phyloP scores from a whole-genome alignment of 2,329 filamentous ascomycete species.

The Apiospora saccharicola region DNA sequence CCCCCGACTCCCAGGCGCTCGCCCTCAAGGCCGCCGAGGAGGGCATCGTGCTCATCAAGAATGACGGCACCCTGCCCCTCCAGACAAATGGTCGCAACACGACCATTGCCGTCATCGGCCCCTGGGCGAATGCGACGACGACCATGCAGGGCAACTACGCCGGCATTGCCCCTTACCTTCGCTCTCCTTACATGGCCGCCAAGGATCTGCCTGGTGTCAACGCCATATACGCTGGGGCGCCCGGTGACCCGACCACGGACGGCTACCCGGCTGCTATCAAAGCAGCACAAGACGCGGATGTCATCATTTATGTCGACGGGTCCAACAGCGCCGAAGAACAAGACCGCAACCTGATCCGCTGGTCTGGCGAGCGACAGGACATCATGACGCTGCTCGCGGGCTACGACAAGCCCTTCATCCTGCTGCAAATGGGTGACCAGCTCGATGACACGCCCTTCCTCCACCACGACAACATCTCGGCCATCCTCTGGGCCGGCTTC shows the following conservation, averaged over 20 bases:
- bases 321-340: slow-evolving; percentile 56
- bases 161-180: slow-evolving; percentile 62
- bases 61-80: slow-evolving; percentile 36
- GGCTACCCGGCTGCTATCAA: slow-evolving; percentile 45
- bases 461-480: slow-evolving; percentile 51
- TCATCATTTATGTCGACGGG: slow-evolving; percentile 63
- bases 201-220: slow-evolving; percentile 54
- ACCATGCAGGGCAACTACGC: slow-evolving; percentile 47
- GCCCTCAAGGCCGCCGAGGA: slow-evolving; percentile 37
- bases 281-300: slow-evolving; percentile 53
- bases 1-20: slow-evolving; percentile 33
- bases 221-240: slow-evolving; percentile 49
- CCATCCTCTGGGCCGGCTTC: slow-evolving; percentile 58
- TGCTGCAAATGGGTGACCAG: slow-evolving; percentile 59
- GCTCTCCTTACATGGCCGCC: slow-evolving; percentile 61
- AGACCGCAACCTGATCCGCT: slow-evolving; percentile 59
- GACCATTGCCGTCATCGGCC: slow-evolving; percentile 35
- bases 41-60: slow-evolving; percentile 39
- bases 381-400: slow-evolving; percentile 51
- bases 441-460: slow-evolving; percentile 53
- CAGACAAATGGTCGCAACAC: slow-evolving; percentile 31
- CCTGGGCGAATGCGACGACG: slow-evolving; percentile 38
- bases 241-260: slow-evolving; percentile 39
- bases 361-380: slow-evolving; percentile 59
- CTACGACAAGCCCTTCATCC: slow-evolving; percentile 56